Base-by-base conservation (phyloP, 345 rosid genomes). In the Linum lewisii region DNA sequence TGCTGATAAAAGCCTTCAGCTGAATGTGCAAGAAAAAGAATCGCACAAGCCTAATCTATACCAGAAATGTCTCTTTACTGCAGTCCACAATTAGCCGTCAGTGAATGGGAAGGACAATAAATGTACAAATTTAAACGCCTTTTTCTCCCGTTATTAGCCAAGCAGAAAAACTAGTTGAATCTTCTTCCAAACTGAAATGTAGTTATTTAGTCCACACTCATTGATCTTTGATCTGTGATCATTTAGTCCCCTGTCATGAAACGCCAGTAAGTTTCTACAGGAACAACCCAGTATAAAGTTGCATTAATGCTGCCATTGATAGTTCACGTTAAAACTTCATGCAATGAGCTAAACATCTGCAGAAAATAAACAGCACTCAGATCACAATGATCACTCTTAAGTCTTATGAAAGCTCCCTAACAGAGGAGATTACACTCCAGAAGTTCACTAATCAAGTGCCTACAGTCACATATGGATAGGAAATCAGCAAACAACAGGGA, bases 231-330 rank as follows among this genome's bases (percentile, higher is more conserved):
- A n/a, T n/a, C n/a, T n/a, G n/a, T n/a, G n/a, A n/a, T n/a, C n/a
- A n/a, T n/a, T n/a, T n/a, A n/a, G n/a, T n/a, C n/a, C n/a, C n/a
- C n/a, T n/a, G n/a, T n/a, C n/a, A n/a, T n/a, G n/a, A n/a, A 62
- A 59, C 34, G 61, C 20, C 68, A 80, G 66, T 24, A 81, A 72
- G 61, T n/a, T 79, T 80, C 60, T 42, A 61, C 67, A 85, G 47
- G 60, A 82, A 66, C 92, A 88, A 82, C 47, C 84, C 88, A 20
- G 75, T 69, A 65, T 80, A 78, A 84, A 71, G 71, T 58, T 66
- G 68, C n/a, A 64, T 36, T 60, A 54, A 62, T 18, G 65, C 72
- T 53, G 78, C 53, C 16, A 37, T 59, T 51, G 78, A 70, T 49
- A 78, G 67, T 50, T 74, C 77, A 59, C 75, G 78, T 71, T 62